Conservation (phyloP, 441 rosid genomes). For the Isatis lusitanica region DNA sequence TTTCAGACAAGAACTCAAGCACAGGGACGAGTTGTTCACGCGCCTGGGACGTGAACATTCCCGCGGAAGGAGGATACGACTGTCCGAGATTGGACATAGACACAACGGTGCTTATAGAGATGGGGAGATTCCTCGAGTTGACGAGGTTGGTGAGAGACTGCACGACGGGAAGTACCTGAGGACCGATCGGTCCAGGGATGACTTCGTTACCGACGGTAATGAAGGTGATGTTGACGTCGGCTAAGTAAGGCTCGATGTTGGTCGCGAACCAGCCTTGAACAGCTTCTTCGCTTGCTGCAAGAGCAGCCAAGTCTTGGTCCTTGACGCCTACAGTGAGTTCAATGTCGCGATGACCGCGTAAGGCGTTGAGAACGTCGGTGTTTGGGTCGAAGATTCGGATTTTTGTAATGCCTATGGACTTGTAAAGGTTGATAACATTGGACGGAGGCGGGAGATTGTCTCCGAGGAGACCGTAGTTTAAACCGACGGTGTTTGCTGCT, state of each 20-base stretch:
- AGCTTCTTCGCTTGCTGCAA: conserved; percentile 20
- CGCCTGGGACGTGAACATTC: conserved; percentile 3
- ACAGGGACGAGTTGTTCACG: conserved; percentile 7
- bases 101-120: conserved; percentile 34
- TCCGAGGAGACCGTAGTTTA: conserved; percentile 40
- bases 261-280: conserved; percentile 34
- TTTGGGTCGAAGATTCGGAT: conserved; percentile 38
- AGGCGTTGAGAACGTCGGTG: conserved; percentile 22
- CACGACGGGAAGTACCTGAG: conserved; percentile 32
- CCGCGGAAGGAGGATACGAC: conserved; percentile 44
- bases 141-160: conserved; percentile 28
- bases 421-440: conserved; percentile 21
- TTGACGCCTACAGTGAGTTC: conserved; percentile 23
- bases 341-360: conserved; percentile 20
- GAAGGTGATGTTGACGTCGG: conserved; percentile 7
- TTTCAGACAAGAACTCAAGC: conserved; percentile 4
- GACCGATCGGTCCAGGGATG: conserved; percentile 33
- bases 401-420: neutral
- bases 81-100: conserved; percentile 8
- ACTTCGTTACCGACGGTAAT: conserved; percentile 39
- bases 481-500: conserved; percentile 1
- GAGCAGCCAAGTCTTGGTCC: conserved; percentile 25
- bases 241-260: conserved; percentile 33
- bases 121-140: neutral
- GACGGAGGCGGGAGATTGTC: conserved; percentile 39